phyloP scores from a whole-genome alignment of 768 basidiomycete genomes.

The Naganishia vaughanmartiniae region DNA sequence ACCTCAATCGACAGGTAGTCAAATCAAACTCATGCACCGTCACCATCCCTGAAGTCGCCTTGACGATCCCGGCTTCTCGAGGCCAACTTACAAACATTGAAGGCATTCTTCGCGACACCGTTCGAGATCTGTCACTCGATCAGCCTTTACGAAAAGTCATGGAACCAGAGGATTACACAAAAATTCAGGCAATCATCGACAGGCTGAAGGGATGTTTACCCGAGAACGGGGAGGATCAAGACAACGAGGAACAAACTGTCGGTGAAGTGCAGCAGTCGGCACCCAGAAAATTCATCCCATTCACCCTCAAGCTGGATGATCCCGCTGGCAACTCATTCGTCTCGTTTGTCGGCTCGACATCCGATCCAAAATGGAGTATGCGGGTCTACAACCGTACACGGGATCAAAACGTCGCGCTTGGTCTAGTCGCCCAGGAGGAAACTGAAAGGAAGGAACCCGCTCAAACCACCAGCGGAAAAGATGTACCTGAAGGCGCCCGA shows the following conservation, averaged over 20 bases:
- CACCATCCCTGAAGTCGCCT: slow-evolving; percentile 77
- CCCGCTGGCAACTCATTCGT: slow-evolving; percentile 95
- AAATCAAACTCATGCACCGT: slow-evolving; percentile 80
- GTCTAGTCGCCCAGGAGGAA: slow-evolving; percentile 61
- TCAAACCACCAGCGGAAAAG: not conserved
- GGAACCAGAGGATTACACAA: slow-evolving; percentile 66
- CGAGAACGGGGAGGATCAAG: slow-evolving; percentile 39
- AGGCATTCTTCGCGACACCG: slow-evolving; percentile 78
- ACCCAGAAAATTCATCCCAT: slow-evolving; percentile 62
- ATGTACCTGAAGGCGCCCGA: slow-evolving; percentile 23
- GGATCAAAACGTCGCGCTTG: slow-evolving; percentile 76
- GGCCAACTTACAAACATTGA: slow-evolving; percentile 97
- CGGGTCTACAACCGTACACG: slow-evolving; percentile 73
- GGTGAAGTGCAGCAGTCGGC: slow-evolving; percentile 36
- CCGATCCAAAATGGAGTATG: slow-evolving; percentile 90
- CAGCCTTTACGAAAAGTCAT: slow-evolving; percentile 77
- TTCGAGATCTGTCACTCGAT: slow-evolving; percentile 72
- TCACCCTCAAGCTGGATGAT: slow-evolving; percentile 84
- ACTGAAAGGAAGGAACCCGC: slow-evolving; percentile 27
- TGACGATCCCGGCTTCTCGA: slow-evolving; percentile 80
- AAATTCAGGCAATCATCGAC: slow-evolving; percentile 73
- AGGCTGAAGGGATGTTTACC: slow-evolving; percentile 49
- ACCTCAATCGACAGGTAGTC: slow-evolving; percentile 89
- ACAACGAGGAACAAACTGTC: slow-evolving; percentile 59
- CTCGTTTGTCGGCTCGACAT: slow-evolving; percentile 79